Base-by-base conservation (phyloP, 805 yeast genomes). In the Pichia rugopelliculosa region DNA sequence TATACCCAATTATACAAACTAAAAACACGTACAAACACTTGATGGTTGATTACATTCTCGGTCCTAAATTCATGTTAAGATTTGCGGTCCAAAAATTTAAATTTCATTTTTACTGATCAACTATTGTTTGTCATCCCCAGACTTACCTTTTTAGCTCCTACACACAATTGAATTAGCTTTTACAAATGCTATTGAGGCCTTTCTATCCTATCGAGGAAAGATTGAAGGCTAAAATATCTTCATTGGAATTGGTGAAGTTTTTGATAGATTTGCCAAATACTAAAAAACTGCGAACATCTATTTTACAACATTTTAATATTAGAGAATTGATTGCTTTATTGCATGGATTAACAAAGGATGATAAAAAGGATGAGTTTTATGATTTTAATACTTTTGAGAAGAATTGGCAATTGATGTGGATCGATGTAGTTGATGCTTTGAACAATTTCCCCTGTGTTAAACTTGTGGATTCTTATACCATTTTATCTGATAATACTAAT, bases 401-500 rank as follows among this genome's bases (percentile, higher is more conserved):
- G 7, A 13, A 41, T 22, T 15, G 23, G 9, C 25, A 44, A 20
- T 37, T 30, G 15, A 8, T 44, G 8, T 48, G 47, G 44, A 6
- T 27, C 9, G 45, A 40, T 36, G 36, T 48, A 8, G 34, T 48
- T 23, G 51, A 48, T 13, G 44, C 41, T 3, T 23, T 48, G 1
- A 48, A 48, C 12, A 20, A 20, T 5, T 34, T 44, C 23, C 39
- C 50, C 4, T 49, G 52, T 36, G 47, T 49, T 8, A 46, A 40
- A 39, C 41, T 49, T n/a, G 50, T 49, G 23, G 50, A 48, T n/a
- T 22, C 42, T n/a, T 27, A 42, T 13, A 27, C 46, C 3, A 30
- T 6, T 15, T 8, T 6, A 4, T 30, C 34, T n/a, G n/a, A 3
- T 15, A 10, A 30, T 6, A 9, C 15, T 8, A 34, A 12, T 13